Evolutionary conservation across 164 flowering plant genomes (phyloP).

Genomic region (Macadamia integrifolia): DNA sequence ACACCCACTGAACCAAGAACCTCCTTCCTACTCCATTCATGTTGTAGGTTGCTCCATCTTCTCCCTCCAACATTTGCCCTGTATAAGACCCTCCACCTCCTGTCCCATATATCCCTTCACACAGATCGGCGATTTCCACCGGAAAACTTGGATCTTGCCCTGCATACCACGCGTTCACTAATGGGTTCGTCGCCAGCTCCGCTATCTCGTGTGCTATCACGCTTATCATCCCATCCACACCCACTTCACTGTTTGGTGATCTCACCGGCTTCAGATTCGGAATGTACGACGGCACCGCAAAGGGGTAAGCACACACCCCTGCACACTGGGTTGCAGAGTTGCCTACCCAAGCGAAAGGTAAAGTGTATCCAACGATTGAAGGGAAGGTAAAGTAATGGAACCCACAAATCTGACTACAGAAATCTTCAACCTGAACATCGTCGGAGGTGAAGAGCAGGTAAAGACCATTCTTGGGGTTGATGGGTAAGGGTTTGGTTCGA

Average conservation of each 20-base stretch:
- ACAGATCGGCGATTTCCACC: slow-evolving; percentile 84
- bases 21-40: slow-evolving; percentile 70
- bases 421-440: slow-evolving; percentile 79
- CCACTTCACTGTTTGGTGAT: slow-evolving; percentile 77
- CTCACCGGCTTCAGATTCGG: slow-evolving; percentile 60
- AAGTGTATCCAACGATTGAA: slow-evolving; percentile 64
- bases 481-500: slow-evolving; percentile 56
- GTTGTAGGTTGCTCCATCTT: slow-evolving; percentile 81
- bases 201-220: slow-evolving; percentile 90
- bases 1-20: slow-evolving; percentile 92
- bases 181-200: slow-evolving; percentile 83
- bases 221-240: slow-evolving; percentile 84
- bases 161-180: slow-evolving; percentile 96
- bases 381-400: slow-evolving; percentile 97
- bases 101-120: slow-evolving; percentile 82
- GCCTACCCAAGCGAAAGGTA: slow-evolving; percentile 97
- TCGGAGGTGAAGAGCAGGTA: slow-evolving; percentile 72
- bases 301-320: slow-evolving; percentile 71
- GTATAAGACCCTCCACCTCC: slow-evolving; percentile 89
- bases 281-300: slow-evolving; percentile 66
- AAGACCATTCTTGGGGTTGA: slow-evolving; percentile 55
- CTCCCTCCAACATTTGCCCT: slow-evolving; percentile 60
- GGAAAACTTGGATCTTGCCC: slow-evolving; percentile 77
- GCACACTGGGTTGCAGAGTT: slow-evolving; percentile 75
- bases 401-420: slow-evolving; percentile 83